Conservation (phyloP, 352 stramenopile species). For the Pythium phragmitis region DNA sequence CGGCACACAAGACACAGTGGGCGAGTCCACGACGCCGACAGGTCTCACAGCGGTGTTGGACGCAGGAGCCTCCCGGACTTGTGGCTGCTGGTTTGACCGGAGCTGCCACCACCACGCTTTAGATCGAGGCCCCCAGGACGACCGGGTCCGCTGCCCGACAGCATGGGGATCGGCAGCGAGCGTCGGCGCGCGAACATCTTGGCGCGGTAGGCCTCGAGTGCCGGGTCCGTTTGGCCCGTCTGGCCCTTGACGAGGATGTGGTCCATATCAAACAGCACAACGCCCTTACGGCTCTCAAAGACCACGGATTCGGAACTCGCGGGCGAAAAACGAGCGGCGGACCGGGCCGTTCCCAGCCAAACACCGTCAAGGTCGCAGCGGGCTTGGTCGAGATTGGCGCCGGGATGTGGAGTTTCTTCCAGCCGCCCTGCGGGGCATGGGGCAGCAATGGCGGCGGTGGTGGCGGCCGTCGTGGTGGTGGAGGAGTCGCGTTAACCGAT, state of each 20-base stretch:
- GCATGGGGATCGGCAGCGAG: slow-evolving; percentile 47
- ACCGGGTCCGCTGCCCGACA: slow-evolving; percentile 18
- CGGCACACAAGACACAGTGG: background rate
- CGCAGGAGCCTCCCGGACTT: background rate
- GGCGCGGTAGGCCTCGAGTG: slow-evolving; percentile 15
- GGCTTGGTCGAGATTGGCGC: slow-evolving; percentile 10
- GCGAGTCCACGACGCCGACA: slow-evolving; percentile 2
- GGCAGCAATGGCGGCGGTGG: background rate
- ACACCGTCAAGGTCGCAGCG: slow-evolving; percentile 2
- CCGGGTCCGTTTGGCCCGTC: slow-evolving; percentile 13
- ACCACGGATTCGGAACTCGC: slow-evolving; percentile 11
- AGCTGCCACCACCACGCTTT: too few species aligned
- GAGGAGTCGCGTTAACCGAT: background rate
- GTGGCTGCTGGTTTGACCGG: background rate
- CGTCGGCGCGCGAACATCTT: slow-evolving; percentile 34
- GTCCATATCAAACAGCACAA: slow-evolving; percentile 54
- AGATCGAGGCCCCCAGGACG: background rate
- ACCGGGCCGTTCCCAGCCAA: slow-evolving; percentile 11
- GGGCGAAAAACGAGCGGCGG: background rate
- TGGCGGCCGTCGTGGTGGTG: background rate
- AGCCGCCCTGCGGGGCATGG: background rate
- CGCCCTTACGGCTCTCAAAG: slow-evolving; percentile 5
- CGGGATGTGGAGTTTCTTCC: background rate
- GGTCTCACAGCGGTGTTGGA: background rate
- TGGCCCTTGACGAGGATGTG: slow-evolving; percentile 27